Evolutionary conservation across 2,329 filamentous ascomycete species (phyloP).

Genomic region (Rugonectria rugulosa): DNA sequence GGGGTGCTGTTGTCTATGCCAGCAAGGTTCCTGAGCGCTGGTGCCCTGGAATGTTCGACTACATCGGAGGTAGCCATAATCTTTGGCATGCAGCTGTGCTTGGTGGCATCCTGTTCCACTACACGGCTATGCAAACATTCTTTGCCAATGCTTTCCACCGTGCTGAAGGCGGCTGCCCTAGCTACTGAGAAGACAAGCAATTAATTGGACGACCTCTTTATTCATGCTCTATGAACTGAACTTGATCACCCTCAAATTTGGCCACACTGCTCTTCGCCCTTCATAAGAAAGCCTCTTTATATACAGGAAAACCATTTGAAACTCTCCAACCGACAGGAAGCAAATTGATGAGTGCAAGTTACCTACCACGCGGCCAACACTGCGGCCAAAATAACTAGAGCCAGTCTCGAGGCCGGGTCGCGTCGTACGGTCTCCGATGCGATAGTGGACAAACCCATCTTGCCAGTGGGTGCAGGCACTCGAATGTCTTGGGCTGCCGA

Average conservation of each 20-base stretch:
- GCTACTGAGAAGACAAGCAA: conserved; percentile 49
- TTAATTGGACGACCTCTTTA: background rate
- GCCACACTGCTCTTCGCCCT: background rate
- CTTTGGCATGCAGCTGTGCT: conserved; percentile 96
- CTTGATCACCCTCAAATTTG: background rate
- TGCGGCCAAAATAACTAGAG: background rate
- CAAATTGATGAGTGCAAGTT: background rate
- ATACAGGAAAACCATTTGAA: background rate
- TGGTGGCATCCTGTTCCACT: conserved; percentile 96
- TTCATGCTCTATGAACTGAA: background rate
- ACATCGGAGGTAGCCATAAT: conserved; percentile 94
- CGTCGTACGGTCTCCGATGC: background rate
- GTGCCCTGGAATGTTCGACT: conserved; percentile 93
- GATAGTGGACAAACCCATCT: background rate
- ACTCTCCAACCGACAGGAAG: background rate
- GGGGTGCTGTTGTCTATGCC: conserved; percentile 87
- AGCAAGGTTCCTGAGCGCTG: conserved; percentile 93
- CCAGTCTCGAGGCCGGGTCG: background rate
- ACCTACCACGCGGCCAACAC: background rate
- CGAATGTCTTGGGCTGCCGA: background rate
- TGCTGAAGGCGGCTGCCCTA: conserved; percentile 66
- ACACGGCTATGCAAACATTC: conserved; percentile 93
- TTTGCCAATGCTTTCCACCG: conserved; percentile 80
- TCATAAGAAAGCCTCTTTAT: too few species aligned
- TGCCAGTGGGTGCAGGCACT: background rate